phyloP scores from a whole-genome alignment of 306 rosid species.

The Quercus variabilis region DNA sequence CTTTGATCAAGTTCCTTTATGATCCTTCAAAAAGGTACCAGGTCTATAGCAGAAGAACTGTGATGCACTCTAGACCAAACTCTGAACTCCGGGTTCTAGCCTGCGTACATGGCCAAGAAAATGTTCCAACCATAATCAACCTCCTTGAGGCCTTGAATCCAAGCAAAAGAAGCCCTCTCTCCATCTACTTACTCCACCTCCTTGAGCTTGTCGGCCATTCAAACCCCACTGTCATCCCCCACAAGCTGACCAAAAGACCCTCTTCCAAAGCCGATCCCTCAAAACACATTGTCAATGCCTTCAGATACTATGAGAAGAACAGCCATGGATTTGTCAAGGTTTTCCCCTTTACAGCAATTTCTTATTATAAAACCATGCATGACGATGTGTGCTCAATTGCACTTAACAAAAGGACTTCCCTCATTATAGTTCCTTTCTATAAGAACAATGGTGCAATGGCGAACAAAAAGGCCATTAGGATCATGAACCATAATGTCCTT shows the following conservation, averaged over 20 bases:
- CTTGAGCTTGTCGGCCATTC: conserved; percentile 26
- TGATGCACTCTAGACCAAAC: conserved; percentile 11
- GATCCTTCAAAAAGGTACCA: conserved; percentile 33
- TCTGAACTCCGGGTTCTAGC: conserved; percentile 20
- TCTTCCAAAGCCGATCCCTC: conserved; percentile 4
- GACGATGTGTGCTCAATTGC: conserved; percentile 34
- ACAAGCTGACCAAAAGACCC: background rate
- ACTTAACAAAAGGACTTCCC: conserved; percentile 14
- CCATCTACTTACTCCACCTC: conserved; percentile 25
- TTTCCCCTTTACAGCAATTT: conserved; percentile 22
- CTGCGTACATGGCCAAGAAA: conserved; percentile 25
- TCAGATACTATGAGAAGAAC: conserved; percentile 16
- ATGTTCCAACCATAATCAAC: conserved; percentile 21
- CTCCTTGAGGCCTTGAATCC: conserved; percentile 38
- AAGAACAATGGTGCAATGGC: conserved; percentile 1
- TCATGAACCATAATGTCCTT: conserved; percentile 22
- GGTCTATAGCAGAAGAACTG: conserved; percentile 19
- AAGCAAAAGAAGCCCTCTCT: conserved; percentile 15
- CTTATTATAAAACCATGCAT: conserved; percentile 27
- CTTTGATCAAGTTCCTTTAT: conserved; percentile 11
- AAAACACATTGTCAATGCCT: conserved; percentile 23
- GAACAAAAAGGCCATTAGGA: background rate
- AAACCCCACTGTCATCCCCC: conserved; percentile 25
- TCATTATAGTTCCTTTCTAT: conserved; percentile 26
- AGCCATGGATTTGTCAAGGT: conserved; percentile 7